Conservation (phyloP, 108 stramenopile species). For the Cyclotella cryptica region DNA sequence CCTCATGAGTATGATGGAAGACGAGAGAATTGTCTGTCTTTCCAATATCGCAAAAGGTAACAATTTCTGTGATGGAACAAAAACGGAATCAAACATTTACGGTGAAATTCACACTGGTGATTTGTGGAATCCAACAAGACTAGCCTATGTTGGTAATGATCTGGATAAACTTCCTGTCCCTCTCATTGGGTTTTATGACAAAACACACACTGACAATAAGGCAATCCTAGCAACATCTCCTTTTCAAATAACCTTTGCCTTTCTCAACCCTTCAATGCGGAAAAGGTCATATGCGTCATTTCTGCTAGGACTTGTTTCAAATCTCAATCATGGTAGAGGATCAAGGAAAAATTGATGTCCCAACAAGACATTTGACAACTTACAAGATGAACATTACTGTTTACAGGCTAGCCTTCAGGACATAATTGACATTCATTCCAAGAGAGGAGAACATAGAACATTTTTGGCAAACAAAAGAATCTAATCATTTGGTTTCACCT, state of each 20-base stretch:
- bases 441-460: neutral
- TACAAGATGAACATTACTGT: slow-evolving; percentile 17
- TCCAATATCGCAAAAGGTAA: neutral
- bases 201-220: neutral
- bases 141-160: neutral
- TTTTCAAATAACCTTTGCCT: neutral
- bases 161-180: neutral
- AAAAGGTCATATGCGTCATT: neutral
- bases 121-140: neutral
- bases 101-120: slow-evolving; percentile 11
- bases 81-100: neutral
- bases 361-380: neutral
- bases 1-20: neutral
- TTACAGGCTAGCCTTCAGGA: neutral
- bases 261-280: neutral
- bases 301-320: slow-evolving; percentile 1
- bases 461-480: neutral
- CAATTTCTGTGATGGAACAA: neutral
- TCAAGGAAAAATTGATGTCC: neutral
- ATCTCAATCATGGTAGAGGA: neutral
- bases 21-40: neutral
- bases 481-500: slow-evolving; percentile 2
- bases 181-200: neutral
- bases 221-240: neutral
- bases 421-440: neutral